These are phyloP conservation scores for Luvunga scandens DNA, from an alignment of 345 rosid genomes.

Conservation along the genomic window DNA sequence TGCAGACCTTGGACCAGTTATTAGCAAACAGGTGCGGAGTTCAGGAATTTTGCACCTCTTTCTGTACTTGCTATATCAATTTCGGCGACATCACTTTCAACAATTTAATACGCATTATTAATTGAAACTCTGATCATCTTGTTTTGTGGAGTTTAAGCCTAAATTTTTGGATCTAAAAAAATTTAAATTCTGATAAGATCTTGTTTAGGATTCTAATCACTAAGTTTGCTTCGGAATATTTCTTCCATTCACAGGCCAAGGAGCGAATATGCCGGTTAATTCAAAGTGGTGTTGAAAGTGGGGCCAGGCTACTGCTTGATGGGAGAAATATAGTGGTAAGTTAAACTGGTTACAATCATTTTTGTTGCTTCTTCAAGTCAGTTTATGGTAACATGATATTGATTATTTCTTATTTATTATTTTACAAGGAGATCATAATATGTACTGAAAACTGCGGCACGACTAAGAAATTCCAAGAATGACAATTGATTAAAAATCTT, in stretches of 20 bases:
- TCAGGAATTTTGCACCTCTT: not conserved
- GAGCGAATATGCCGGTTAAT: slow-evolving; percentile 74
- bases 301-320: slow-evolving; percentile 83
- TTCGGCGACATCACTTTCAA: not conserved
- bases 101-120: not conserved
- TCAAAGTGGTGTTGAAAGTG: slow-evolving; percentile 78
- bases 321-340: slow-evolving; percentile 83
- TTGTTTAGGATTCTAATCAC: not conserved
- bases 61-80: not conserved
- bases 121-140: not conserved
- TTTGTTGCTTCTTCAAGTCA: not conserved
- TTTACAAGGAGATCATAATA: not conserved
- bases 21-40: slow-evolving; percentile 63
- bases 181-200: not conserved
- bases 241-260: slow-evolving; percentile 67
- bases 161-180: not conserved
- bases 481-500: not conserved
- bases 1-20: slow-evolving; percentile 95
- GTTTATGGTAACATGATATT: not conserved
- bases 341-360: not conserved
- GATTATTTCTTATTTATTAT: not conserved
- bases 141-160: not conserved
- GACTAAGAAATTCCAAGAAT: not conserved
- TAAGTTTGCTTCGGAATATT: slow-evolving; percentile 13
- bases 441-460: not conserved